Percentiles rank a stretch among this genome's conserved stretches.
phyloP scores from a whole-genome alignment of 2,329 filamentous ascomycete genomes.

The Pseudodiploospora longispora region DNA sequence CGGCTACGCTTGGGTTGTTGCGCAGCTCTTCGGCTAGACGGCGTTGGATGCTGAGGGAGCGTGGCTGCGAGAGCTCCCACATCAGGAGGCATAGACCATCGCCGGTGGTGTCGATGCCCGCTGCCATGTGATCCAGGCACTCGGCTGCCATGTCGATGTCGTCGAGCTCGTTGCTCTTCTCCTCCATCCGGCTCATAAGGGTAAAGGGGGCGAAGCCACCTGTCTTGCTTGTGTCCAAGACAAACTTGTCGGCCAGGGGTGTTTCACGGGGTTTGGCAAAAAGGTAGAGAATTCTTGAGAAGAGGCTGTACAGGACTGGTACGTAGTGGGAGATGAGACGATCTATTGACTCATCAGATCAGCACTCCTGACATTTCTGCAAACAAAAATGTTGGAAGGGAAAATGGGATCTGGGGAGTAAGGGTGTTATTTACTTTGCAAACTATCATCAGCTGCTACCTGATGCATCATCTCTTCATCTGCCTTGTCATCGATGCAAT shows the following conservation, averaged over 20 bases:
- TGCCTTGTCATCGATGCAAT: constrained; percentile 45
- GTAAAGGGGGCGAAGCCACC: constrained; percentile 44
- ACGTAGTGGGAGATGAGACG: constrained; percentile 51
- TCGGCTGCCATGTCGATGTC: constrained; percentile 54
- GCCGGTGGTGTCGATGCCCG: constrained; percentile 64
- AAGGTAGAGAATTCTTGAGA: constrained; percentile 36
- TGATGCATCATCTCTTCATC: constrained; percentile 62
- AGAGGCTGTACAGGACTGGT: constrained; percentile 40
- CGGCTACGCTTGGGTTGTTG: constrained; percentile 26
- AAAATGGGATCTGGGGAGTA: too few species aligned
- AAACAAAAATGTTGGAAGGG: background rate
- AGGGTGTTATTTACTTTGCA: constrained; percentile 45
- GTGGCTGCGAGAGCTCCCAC: constrained; percentile 59
- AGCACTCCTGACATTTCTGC: too few species aligned
- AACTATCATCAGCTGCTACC: constrained; percentile 57
- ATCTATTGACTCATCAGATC: constrained; percentile 29
- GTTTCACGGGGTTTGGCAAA: constrained; percentile 48
- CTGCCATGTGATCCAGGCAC: constrained; percentile 63
- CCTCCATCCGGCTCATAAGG: constrained; percentile 49
- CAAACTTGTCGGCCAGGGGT: constrained; percentile 51
- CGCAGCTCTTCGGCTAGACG: constrained; percentile 45
- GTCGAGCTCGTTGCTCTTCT: constrained; percentile 40
- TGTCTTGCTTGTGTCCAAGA: constrained; percentile 42
- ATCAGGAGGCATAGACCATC: constrained; percentile 63
- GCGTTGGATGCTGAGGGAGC: constrained; percentile 42